Evolutionary conservation across 257 asterid genomes (phyloP).

Genomic region (Nicotiana tabacum): DNA sequence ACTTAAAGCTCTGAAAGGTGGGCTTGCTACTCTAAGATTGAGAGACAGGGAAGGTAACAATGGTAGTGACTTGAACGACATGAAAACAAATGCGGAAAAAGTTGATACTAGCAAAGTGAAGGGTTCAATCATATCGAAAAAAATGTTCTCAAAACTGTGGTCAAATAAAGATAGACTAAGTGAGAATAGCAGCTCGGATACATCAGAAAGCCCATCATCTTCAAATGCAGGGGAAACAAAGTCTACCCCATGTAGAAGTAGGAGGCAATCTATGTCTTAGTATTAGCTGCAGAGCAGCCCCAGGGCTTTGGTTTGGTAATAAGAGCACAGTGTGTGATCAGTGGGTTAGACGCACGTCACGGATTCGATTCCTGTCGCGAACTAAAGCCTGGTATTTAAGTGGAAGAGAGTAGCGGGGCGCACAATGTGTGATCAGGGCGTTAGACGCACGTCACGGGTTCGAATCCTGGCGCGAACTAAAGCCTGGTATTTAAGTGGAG

Average conservation of each 20-base stretch:
- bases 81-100: conserved; percentile 32
- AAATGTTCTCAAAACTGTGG: conserved; percentile 63
- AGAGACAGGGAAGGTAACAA: conserved; percentile 22
- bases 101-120: conserved; percentile 37
- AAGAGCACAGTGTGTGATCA: too few relatives aligned
- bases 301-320: neutral
- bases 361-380: neutral
- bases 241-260: conserved; percentile 51
- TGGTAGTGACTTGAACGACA: conserved; percentile 12
- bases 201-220: conserved; percentile 77
- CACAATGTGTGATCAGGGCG: too few relatives aligned
- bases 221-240: conserved; percentile 65
- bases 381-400: neutral
- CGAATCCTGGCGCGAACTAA: neutral
- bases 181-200: conserved; percentile 77
- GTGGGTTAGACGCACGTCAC: neutral
- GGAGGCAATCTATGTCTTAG: conserved; percentile 40
- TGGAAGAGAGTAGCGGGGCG: neutral
- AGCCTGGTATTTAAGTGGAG: neutral
- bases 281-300: neutral
- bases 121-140: conserved; percentile 27
- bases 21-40: conserved; percentile 47
- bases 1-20: conserved; percentile 56
- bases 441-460: neutral
- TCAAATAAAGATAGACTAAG: conserved; percentile 59